Conservation (phyloP, 2,329 filamentous ascomycete genomes). For the Fusarium zealandicum region DNA sequence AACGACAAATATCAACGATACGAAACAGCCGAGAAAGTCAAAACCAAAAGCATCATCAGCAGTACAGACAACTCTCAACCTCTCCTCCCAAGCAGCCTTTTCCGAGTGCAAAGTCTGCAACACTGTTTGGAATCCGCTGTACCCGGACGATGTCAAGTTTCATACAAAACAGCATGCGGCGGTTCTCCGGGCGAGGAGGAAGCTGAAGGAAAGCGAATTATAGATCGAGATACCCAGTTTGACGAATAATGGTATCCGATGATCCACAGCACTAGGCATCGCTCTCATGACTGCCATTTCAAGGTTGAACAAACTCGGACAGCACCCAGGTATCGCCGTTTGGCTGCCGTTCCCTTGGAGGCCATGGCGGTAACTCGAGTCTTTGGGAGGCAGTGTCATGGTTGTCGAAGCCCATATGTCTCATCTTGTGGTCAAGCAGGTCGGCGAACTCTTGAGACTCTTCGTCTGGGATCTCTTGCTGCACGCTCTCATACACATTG, state of each 20-base stretch:
- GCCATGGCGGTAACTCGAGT: neutral
- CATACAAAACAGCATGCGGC: conserved; percentile 51
- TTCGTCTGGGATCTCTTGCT: too few species aligned
- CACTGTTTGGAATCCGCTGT: conserved; percentile 54
- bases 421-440: neutral
- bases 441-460: neutral
- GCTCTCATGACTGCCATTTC: neutral
- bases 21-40: conserved; percentile 25
- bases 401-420: neutral
- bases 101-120: conserved; percentile 54
- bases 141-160: conserved; percentile 53
- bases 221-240: conserved; percentile 37
- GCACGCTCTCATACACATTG: neutral
- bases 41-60: conserved; percentile 36
- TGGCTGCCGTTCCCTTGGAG: neutral
- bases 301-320: neutral
- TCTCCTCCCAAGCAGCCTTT: conserved; percentile 52
- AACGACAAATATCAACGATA: conserved; percentile 10
- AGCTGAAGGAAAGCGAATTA: conserved; percentile 31
- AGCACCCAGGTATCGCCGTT: neutral
- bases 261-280: neutral
- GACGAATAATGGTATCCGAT: conserved; percentile 23
- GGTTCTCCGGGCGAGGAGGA: conserved; percentile 42
- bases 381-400: neutral
- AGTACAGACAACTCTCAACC: conserved; percentile 55